A percentile compares a stretch with the other conserved stretches of the same genome.
phyloP scores from a whole-genome alignment of 1,284 basidiomycete genomes.

The Fomitopsis pinicola region DNA sequence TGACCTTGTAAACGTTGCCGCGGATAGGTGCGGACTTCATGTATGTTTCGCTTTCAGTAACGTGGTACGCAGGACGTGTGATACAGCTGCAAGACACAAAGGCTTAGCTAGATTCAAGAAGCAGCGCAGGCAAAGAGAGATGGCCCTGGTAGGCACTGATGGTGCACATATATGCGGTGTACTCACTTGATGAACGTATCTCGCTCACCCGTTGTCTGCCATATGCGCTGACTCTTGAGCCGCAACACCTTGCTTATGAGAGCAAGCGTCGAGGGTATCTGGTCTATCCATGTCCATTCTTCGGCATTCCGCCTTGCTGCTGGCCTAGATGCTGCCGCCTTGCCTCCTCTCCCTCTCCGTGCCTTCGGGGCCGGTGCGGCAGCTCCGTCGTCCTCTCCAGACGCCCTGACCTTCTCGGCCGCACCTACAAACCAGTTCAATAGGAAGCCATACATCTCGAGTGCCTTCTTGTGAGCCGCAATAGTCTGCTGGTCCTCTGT shows the following conservation, averaged over 20 bases:
- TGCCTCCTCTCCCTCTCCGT: constrained; percentile 57
- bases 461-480: constrained; percentile 61
- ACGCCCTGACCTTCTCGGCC: constrained; percentile 68
- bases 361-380: constrained; percentile 40
- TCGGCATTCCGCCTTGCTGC: constrained; percentile 43
- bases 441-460: constrained; percentile 89
- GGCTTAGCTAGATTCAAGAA: neutral
- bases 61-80: constrained; percentile 80
- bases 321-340: constrained; percentile 37
- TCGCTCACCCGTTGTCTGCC: constrained; percentile 81
- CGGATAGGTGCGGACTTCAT: constrained; percentile 80
- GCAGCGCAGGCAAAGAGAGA: neutral
- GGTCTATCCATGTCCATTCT: constrained; percentile 75
- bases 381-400: constrained; percentile 48
- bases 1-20: constrained; percentile 79
- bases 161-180: neutral
- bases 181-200: constrained; percentile 82
- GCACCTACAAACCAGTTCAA: constrained; percentile 81
- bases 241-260: constrained; percentile 72
- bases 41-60: constrained; percentile 84
- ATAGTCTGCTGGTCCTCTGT: constrained; percentile 69
- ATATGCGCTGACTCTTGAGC: constrained; percentile 77
- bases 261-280: constrained; percentile 65
- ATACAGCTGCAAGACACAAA: constrained; percentile 56
- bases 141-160: neutral